These are phyloP conservation scores for Penicillium bovifimosum DNA, from an alignment of 495 filamentous ascomycete genomes.

Conservation along the genomic window DNA sequence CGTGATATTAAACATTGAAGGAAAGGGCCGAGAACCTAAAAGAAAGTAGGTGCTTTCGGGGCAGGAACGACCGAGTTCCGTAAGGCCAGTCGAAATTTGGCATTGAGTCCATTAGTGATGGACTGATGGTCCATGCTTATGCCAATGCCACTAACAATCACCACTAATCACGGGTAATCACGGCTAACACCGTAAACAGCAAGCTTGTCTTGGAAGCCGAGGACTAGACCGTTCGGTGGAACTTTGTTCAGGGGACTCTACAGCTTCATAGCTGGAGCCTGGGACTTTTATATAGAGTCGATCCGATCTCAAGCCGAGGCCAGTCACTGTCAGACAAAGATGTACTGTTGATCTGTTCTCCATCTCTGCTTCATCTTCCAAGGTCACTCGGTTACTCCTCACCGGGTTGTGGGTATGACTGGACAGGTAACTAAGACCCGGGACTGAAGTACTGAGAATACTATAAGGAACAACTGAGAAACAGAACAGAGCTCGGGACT, in stretches of 20 bases:
- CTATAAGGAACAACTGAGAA: neutral
- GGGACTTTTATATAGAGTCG: neutral
- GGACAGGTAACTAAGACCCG: too few relatives aligned
- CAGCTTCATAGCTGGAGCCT: neutral
- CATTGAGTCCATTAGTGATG: too few relatives aligned
- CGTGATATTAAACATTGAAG: neutral
- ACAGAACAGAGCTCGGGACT: neutral
- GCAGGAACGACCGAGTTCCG: too few relatives aligned
- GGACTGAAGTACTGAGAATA: too few relatives aligned
- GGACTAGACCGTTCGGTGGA: conserved; percentile 30
- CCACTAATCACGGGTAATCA: neutral
- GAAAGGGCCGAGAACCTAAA: neutral
- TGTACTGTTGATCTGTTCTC: neutral
- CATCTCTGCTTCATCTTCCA: neutral
- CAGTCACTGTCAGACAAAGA: neutral
- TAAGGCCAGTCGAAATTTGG: too few relatives aligned
- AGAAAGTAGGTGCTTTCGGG: too few relatives aligned
- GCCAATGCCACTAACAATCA: too few relatives aligned
- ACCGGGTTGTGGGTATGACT: neutral
- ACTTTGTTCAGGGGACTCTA: neutral
- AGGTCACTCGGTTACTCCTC: neutral
- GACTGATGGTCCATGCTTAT: too few relatives aligned
- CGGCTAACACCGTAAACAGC: conserved; percentile 9
- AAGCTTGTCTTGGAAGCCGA: conserved; percentile 1
- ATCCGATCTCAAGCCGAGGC: neutral